Conservation (phyloP, 257 asterid genomes). For the Scutellaria minor region DNA sequence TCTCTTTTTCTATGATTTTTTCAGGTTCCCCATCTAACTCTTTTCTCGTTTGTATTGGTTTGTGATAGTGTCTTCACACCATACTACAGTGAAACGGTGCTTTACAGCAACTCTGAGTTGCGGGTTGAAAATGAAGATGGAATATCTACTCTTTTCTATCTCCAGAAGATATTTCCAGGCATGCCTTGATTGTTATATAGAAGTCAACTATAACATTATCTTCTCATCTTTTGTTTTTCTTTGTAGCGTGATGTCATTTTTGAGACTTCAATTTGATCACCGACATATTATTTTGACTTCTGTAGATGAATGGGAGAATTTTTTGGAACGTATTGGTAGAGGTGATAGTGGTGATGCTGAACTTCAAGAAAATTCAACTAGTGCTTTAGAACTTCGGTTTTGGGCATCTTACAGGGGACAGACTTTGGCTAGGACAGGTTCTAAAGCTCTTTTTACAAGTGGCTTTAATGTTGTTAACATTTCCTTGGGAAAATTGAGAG, state of each 20-base stretch:
- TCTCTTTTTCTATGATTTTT: conserved; percentile 1
- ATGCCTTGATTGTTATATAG: conserved; percentile 14
- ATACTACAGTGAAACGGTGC: conserved; percentile 97
- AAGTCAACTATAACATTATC: conserved; percentile 6
- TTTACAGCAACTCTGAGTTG: conserved; percentile 88
- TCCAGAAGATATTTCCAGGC: conserved; percentile 99
- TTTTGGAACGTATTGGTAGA: conserved; percentile 86
- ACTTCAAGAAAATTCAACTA: conserved; percentile 74
- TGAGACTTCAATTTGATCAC: conserved; percentile 13
- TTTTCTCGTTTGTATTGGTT: conserved; percentile 34
- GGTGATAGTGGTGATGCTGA: conserved; percentile 75
- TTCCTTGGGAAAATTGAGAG: conserved; percentile 3
- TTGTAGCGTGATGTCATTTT: not conserved
- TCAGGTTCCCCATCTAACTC: conserved; percentile 35
- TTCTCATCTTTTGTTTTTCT: not conserved
- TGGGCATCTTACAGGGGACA: conserved; percentile 99
- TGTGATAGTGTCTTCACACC: conserved; percentile 94
- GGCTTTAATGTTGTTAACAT: conserved; percentile 24
- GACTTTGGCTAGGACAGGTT: conserved; percentile 97
- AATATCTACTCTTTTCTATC: conserved; percentile 89
- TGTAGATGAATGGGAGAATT: conserved; percentile 96
- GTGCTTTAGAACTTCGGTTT: conserved; percentile 89
- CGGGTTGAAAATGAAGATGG: conserved; percentile 98
- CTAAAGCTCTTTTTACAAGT: conserved; percentile 12
- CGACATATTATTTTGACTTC: conserved; percentile 16